Evolutionary conservation across 352 stramenopile genomes (phyloP).

Genomic region (Pythium chondricola): DNA sequence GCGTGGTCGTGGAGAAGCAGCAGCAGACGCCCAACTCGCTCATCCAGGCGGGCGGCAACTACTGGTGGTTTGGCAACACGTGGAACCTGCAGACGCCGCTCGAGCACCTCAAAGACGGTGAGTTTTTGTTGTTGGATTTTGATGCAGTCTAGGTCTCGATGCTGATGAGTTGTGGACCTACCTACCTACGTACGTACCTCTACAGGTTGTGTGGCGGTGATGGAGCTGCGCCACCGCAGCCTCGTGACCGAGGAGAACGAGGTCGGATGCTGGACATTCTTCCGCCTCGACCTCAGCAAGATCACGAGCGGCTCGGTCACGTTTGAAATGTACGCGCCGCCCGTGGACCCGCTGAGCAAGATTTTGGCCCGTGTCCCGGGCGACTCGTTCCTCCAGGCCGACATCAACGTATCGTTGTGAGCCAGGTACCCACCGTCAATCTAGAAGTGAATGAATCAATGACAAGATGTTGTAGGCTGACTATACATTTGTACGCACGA

Average conservation of each 20-base stretch:
- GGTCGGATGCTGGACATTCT: conserved; percentile 87
- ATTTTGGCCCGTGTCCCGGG: conserved; percentile 79
- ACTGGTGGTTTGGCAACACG: conserved; percentile 88
- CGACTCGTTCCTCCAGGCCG: conserved; percentile 84
- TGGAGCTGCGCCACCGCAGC: conserved; percentile 82
- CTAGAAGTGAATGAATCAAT: neutral
- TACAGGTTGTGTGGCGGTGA: conserved; percentile 78
- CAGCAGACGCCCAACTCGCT: conserved; percentile 82
- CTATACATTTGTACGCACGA: no score
- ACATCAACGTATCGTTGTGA: conserved; percentile 85
- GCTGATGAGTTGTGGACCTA: no score
- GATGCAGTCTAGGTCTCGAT: no score
- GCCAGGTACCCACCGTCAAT: no score
- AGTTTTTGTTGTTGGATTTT: conserved; percentile 15
- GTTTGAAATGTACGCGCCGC: conserved; percentile 86
- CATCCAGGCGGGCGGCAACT: conserved; percentile 81
- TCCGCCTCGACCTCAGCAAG: conserved; percentile 84
- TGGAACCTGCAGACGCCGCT: conserved; percentile 83
- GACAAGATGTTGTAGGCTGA: neutral
- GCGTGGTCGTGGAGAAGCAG: conserved; percentile 55
- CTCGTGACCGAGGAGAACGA: conserved; percentile 80
- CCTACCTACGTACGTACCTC: conserved; percentile 2
- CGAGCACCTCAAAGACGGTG: conserved; percentile 84
- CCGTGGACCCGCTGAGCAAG: conserved; percentile 80
- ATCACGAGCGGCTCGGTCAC: conserved; percentile 81